Conservation (phyloP, 371 early-diverging fungal genomes). For the Phascolomyces articulosus region DNA sequence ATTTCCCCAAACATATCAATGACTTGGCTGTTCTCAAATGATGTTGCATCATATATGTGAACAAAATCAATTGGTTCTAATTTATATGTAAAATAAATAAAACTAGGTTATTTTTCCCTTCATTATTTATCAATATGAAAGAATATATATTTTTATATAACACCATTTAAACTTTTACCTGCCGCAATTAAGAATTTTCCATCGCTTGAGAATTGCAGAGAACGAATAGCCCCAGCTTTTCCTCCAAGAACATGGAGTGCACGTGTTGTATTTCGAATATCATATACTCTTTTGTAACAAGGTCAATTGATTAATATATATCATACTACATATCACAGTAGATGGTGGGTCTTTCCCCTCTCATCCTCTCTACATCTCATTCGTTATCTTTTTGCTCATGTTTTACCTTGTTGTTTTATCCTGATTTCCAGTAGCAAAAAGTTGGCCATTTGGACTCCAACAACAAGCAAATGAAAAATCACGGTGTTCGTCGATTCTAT, state of each 20-base stretch:
- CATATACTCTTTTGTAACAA: constrained; percentile 65
- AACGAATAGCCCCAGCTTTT: constrained; percentile 77
- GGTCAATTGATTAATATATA: too few species aligned
- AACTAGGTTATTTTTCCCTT: neutral
- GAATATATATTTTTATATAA: too few species aligned
- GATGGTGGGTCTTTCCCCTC: too few species aligned
- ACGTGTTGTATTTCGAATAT: constrained; percentile 64
- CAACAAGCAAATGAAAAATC: constrained; percentile 86
- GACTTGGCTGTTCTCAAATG: constrained; percentile 60
- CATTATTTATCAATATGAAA: too few species aligned
- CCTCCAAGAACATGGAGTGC: constrained; percentile 65
- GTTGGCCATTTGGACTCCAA: constrained; percentile 76
- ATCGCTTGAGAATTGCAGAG: constrained; percentile 72
- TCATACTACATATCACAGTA: too few species aligned
- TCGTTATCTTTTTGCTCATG: too few species aligned
- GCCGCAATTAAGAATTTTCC: constrained; percentile 74
- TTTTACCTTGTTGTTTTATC: constrained; percentile 57
- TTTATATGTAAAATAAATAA: neutral
- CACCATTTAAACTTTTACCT: constrained; percentile 31
- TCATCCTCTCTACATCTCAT: too few species aligned
- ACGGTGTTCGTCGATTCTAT: constrained; percentile 32
- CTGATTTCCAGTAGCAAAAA: constrained; percentile 86
- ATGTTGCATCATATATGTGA: constrained; percentile 66
- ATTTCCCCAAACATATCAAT: constrained; percentile 88
- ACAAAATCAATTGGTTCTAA: constrained; percentile 80